A percentile compares a stretch with the other conserved stretches of the same genome.
Evolutionary conservation across 345 rosid species (phyloP).

Genomic region (Combretum micranthum): DNA sequence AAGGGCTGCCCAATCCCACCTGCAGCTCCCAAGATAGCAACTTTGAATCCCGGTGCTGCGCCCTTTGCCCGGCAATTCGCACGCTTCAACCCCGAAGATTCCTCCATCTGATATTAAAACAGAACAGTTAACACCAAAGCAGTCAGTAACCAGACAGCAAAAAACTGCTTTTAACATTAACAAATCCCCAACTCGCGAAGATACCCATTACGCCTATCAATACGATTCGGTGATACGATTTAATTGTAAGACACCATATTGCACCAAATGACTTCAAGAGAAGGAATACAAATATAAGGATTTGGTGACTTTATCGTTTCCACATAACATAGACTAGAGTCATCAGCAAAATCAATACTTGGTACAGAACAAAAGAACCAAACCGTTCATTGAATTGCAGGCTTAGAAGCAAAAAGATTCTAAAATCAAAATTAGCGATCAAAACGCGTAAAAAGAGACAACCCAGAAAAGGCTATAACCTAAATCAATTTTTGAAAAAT

Average conservation of each 20-base stretch:
- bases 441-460: too few species aligned
- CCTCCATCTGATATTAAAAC: constrained; percentile 29
- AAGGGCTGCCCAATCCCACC: constrained; percentile 98
- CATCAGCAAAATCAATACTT: too few species aligned
- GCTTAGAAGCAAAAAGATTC: too few species aligned
- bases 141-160: background rate
- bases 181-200: background rate
- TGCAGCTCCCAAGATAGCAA: constrained; percentile 89
- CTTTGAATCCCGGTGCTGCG: constrained; percentile 81
- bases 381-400: too few species aligned
- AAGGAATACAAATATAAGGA: too few species aligned
- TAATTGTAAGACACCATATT: background rate
- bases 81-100: constrained; percentile 33
- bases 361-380: too few species aligned
- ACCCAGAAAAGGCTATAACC: too few species aligned
- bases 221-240: background rate
- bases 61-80: constrained; percentile 81
- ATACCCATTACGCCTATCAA: background rate
- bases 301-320: too few species aligned
- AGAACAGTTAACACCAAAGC: background rate
- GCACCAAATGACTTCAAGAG: too few species aligned
- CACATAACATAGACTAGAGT: too few species aligned
- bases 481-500: background rate
- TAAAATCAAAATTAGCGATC: too few species aligned
- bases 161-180: too few species aligned